Base-by-base conservation (phyloP, 352 stramenopile species). In the Globisporangium solare region DNA sequence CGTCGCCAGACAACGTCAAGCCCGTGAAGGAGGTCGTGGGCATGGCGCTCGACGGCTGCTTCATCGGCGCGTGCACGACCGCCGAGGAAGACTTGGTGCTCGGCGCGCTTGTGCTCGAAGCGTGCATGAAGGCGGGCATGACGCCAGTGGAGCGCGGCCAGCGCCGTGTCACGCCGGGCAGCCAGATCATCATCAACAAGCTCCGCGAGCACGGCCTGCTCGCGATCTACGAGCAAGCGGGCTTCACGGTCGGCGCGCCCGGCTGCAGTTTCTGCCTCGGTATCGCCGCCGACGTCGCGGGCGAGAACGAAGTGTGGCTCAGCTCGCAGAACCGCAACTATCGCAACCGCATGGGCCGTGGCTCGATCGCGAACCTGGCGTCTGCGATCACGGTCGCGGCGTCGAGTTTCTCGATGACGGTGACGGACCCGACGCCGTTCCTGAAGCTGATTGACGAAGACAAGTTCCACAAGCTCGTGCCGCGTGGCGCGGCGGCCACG, bases 281-380 rank as follows among this genome's bases (percentile, higher is more conserved):
- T 32, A 92, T 94, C 27, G 84, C 79, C 42, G 83, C 82, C n/a
- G 84, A 92, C 51, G 82, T 94, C 7, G 82, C 83, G 3, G 76
- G 76, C 10, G 82, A 92, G 53, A 83, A 88, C 52, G 83, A 94
- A 45, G 84, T 94, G 51, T 92, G 84, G 83, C 80, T 94, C 52
- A 86, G 69, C 31, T 77, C 61, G 46, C 82, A 92, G 74, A 94
- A 94, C 70, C 82, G 84, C 21, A 94, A 94, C 70, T 94, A 91
- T 70, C 79, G 83, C 53, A 92, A 92, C 75, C 84, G 84, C 48
- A 94, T 94, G 84, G 84, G 84, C 51, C 79, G 77, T 54, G 83
- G 82, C 32, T 92, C 80, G 17, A 92, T 92, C 57, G 79, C 70
- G 17, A 90, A 94, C 68, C 61, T 94, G 42, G 81, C 79, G 39